Evolutionary conservation across 75 land plant species (phyloP), one percentile per base, ranked within the genome.

Genomic region (Isoetes taiwanensis): DNA sequence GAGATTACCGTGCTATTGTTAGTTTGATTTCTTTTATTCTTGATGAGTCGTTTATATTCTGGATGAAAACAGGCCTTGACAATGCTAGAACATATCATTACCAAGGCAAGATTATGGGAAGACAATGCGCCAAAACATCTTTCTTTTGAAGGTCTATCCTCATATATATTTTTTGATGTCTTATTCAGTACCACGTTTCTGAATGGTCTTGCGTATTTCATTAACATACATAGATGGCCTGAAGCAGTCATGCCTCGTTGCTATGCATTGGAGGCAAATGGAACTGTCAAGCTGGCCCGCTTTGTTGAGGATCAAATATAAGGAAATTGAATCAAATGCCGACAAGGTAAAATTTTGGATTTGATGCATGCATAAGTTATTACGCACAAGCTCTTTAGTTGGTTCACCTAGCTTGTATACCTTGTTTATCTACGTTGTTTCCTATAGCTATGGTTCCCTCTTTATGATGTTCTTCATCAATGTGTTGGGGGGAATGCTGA

Each of bases 251-350:
- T 56, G 43, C 41, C 33, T 6, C n/a, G 54, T 88, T 41, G 77
- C 72, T 1, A 65, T 59, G 11, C 60, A 69, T 26, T 94, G 96
- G 99, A 71, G 80, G 43, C 77, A 74, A 63, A 59, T 94, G 56
- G 99, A 94, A 72, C 64, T 82, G 50, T 80, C 76, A 4, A 75
- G 79, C 40, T 88, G 99, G 99, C 82, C 81, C 66, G 57, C 58
- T 5, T 56, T 94, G 69, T 75, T 94, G 35, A 80, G 84, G 59
- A 76, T 67, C 42, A 72, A 76, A 23, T 63, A 77, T 54, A 65
- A 54, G 29, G 67, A 88, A 50, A 75, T 65, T 66, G 80, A 78
- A 21, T 38, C 57, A 24, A 78, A 76, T 72, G 95, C 86, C 38
- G 79, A 65, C 14, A 82, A 76, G 75, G 94, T 86, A 46, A 54